phyloP scores from a whole-genome alignment of 305 asterid genomes.

The Caryopteris hybrid region DNA sequence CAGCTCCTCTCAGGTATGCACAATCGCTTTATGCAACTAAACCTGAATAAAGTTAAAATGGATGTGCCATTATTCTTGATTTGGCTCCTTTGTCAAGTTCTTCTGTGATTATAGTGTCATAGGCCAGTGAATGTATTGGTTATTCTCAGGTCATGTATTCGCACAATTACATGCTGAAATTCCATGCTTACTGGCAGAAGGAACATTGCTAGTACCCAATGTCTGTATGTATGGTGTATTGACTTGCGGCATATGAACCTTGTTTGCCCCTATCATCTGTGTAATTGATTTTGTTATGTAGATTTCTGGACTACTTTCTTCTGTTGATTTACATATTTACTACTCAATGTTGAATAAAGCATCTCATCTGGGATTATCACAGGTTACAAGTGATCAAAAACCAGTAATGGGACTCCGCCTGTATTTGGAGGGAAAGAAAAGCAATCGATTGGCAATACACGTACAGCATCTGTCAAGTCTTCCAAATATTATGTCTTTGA shows the following conservation, averaged over 20 bases:
- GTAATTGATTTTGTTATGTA: not conserved
- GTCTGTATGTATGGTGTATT: too few relatives aligned
- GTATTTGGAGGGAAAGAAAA: slow-evolving; percentile 84
- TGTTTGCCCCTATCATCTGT: not conserved
- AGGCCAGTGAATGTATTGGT: not conserved
- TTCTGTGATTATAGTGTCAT: not conserved
- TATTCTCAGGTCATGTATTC: too few relatives aligned
- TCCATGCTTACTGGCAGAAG: too few relatives aligned
- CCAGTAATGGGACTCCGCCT: slow-evolving; percentile 90
- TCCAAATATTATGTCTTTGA: slow-evolving; percentile 60
- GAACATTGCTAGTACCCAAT: too few relatives aligned
- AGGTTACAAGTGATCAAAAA: slow-evolving; percentile 81
- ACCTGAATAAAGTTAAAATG: not conserved
- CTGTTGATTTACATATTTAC: not conserved
- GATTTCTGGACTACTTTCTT: not conserved
- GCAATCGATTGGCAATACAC: slow-evolving; percentile 83
- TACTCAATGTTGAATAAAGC: not conserved
- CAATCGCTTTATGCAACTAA: slow-evolving; percentile 1
- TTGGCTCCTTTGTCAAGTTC: too few relatives aligned
- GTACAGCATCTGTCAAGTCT: slow-evolving; percentile 86
- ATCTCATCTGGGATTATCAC: slow-evolving; percentile 5
- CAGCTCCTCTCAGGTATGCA: slow-evolving; percentile 72
- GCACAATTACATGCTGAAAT: too few relatives aligned
- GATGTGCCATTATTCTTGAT: not conserved
- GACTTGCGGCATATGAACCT: not conserved